Evolutionary conservation across 1,284 basidiomycete species (phyloP).

Genomic region (Vanrija humicola): DNA sequence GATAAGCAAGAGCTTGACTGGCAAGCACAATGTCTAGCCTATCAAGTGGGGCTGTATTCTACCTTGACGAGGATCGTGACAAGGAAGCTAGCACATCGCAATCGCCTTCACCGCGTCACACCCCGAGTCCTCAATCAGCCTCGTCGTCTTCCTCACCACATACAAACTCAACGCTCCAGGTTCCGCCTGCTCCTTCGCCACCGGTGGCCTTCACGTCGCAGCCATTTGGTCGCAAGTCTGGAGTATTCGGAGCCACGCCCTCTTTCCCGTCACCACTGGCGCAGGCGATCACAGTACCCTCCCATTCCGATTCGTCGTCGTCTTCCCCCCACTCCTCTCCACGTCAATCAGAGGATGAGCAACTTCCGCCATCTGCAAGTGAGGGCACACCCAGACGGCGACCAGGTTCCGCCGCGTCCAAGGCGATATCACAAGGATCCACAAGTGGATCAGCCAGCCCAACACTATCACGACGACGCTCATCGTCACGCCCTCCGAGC

Average conservation of each 20-base stretch:
- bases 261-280: constrained; percentile 47
- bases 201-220: constrained; percentile 16
- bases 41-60: constrained; percentile 29
- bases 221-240: constrained; percentile 35
- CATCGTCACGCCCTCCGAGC: constrained; percentile 30
- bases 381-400: background rate
- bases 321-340: constrained; percentile 34
- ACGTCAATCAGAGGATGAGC: constrained; percentile 27
- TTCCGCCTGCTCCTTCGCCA: constrained; percentile 14
- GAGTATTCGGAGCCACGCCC: constrained; percentile 42
- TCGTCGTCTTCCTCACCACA: background rate
- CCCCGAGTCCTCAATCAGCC: constrained; percentile 9
- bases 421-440: constrained; percentile 3
- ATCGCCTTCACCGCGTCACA: constrained; percentile 20
- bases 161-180: constrained; percentile 16
- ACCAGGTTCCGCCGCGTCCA: constrained; percentile 1
- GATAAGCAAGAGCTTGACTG: background rate
- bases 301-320: constrained; percentile 38
- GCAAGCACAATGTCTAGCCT: constrained; percentile 6
- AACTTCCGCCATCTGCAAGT: background rate
- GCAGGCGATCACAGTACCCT: constrained; percentile 41
- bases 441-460: constrained; percentile 2
- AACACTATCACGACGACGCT: constrained; percentile 2
- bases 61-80: constrained; percentile 41
- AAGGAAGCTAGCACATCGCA: constrained; percentile 15